These are phyloP conservation scores for Hortiboletus flavorubellus DNA, from an alignment of 768 basidiomycete genomes.

Conservation along the genomic window DNA sequence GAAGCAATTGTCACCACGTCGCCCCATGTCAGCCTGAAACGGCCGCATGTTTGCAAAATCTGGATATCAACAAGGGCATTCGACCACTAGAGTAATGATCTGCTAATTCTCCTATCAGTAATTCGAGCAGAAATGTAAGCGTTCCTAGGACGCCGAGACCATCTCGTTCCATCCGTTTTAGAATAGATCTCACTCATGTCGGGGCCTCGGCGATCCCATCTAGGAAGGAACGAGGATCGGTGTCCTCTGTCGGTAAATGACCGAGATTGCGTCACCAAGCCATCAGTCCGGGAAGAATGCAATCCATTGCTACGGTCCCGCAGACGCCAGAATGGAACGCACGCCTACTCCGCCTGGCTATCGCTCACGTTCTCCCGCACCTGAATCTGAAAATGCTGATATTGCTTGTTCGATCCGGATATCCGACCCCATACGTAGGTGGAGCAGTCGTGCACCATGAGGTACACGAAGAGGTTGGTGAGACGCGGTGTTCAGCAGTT, in stretches of 20 bases:
- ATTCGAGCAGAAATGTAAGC: background rate
- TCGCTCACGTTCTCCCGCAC: slow-evolving; percentile 15
- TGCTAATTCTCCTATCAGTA: background rate
- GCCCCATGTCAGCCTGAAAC: slow-evolving; percentile 17
- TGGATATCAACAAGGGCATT: background rate
- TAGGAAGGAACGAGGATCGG: slow-evolving; percentile 10
- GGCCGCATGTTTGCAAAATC: slow-evolving; percentile 5
- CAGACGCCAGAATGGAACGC: slow-evolving; percentile 29
- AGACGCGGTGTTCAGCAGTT: slow-evolving; percentile 13
- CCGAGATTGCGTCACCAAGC: slow-evolving; percentile 24
- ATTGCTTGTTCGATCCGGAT: slow-evolving; percentile 17
- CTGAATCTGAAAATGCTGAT: slow-evolving; percentile 16
- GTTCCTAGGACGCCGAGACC: background rate
- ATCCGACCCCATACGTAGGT: slow-evolving; percentile 23
- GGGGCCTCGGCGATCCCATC: slow-evolving; percentile 18
- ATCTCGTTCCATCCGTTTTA: slow-evolving; percentile 2
- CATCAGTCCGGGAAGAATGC: slow-evolving; percentile 15
- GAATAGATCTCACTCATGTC: slow-evolving; percentile 13
- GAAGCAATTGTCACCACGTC: slow-evolving; percentile 3
- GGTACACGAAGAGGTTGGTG: slow-evolving; percentile 9
- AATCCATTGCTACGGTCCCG: slow-evolving; percentile 22
- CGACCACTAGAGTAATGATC: background rate
- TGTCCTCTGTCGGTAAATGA: slow-evolving; percentile 14
- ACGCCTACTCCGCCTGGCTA: slow-evolving; percentile 30
- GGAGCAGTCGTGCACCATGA: slow-evolving; percentile 16